Evolutionary conservation across 306 rosid species (phyloP).

Genomic region (Oemleria cerasiformis): DNA sequence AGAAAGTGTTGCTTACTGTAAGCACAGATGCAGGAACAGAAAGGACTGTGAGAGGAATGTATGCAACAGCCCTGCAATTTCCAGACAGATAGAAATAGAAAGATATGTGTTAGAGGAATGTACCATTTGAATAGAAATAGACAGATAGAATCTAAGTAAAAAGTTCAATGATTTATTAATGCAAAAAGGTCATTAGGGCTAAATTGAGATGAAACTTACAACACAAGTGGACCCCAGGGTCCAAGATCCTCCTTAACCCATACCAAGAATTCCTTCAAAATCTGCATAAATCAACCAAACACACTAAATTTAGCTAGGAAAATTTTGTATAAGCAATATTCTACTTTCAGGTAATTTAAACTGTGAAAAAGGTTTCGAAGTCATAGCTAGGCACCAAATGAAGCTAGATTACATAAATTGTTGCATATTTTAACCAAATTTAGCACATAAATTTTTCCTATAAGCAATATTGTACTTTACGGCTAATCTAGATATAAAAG

Average conservation of each 20-base stretch:
- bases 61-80: constrained; percentile 49
- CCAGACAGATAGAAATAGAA: neutral
- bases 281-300: constrained; percentile 41
- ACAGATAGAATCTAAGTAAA: too few species aligned
- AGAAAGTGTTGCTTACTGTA: constrained; percentile 27
- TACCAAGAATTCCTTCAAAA: constrained; percentile 63
- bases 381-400: too few species aligned
- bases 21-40: constrained; percentile 61
- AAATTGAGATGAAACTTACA: constrained; percentile 37
- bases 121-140: too few species aligned
- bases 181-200: neutral
- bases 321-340: too few species aligned
- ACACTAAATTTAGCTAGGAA: neutral
- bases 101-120: neutral
- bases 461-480: too few species aligned
- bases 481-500: too few species aligned
- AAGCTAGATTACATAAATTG: too few species aligned
- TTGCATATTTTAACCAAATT: too few species aligned
- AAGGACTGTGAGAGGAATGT: constrained; percentile 52
- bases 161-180: neutral
- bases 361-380: too few species aligned
- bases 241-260: constrained; percentile 83
- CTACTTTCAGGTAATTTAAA: too few species aligned
- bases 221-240: constrained; percentile 76
- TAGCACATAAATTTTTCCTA: too few species aligned